Percentiles rank a stretch among this genome's conserved stretches.
Conservation (phyloP, 257 asterid genomes). For the Petunia axillaris region DNA sequence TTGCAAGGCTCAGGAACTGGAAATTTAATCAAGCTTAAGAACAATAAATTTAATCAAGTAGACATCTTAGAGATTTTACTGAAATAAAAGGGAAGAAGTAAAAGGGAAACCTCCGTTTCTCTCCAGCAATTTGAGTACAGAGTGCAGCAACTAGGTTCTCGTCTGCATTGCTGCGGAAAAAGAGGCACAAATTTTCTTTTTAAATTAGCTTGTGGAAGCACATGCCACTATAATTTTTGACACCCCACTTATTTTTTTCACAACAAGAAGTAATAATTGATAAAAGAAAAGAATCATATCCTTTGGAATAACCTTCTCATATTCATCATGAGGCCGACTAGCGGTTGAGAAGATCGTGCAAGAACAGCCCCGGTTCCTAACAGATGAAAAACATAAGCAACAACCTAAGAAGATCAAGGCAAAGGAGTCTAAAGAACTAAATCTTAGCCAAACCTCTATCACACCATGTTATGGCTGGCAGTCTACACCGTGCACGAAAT, state of each 20-base stretch:
- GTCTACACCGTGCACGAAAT: conserved; percentile 87
- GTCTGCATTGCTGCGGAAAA: conserved; percentile 78
- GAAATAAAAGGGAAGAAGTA: conserved; percentile 26
- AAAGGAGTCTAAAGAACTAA: conserved; percentile 32
- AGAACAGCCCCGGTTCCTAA: conserved; percentile 94
- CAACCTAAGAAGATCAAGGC: conserved; percentile 22
- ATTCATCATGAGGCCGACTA: conserved; percentile 98
- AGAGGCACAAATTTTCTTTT: neutral
- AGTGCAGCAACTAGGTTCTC: conserved; percentile 92
- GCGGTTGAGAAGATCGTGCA: conserved; percentile 96
- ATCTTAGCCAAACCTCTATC: conserved; percentile 62
- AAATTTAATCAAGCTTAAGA: conserved; percentile 2
- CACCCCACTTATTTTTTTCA: conserved; percentile 5
- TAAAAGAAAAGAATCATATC: conserved; percentile 25
- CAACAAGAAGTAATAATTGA: conserved; percentile 24
- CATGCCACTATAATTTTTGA: neutral
- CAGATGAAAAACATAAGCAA: conserved; percentile 37
- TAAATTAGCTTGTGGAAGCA: conserved; percentile 4
- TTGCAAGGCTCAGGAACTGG: neutral
- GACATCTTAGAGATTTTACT: conserved; percentile 6
- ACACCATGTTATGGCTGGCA: conserved; percentile 96
- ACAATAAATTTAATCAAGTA: conserved; percentile 14
- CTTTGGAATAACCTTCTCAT: conserved; percentile 74
- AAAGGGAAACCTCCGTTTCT: conserved; percentile 61
- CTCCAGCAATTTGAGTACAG: conserved; percentile 77